phyloP scores from a whole-genome alignment of 1,284 basidiomycete genomes.

The Moesziomyces sp. region DNA sequence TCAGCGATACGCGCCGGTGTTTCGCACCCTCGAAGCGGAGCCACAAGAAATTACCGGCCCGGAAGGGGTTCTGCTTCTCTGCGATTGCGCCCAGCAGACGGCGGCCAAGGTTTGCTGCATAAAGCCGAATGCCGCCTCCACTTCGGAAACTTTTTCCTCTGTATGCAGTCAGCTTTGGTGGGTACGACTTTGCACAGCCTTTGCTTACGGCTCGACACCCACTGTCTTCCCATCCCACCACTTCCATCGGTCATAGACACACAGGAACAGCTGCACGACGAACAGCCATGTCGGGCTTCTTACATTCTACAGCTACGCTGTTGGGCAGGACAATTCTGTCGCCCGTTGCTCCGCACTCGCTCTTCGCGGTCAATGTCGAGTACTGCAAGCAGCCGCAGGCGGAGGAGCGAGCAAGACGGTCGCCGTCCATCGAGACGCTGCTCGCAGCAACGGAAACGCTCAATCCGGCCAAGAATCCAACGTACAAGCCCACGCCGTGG shows the following conservation, averaged over 20 bases:
- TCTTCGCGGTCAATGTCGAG: constrained; percentile 50
- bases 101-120: too few relatives aligned
- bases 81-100: too few relatives aligned
- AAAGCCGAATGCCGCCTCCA: too few relatives aligned
- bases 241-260: too few relatives aligned
- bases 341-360: constrained; percentile 38
- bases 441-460: constrained; percentile 37
- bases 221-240: too few relatives aligned
- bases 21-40: too few relatives aligned
- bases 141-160: too few relatives aligned
- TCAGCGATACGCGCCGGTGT: neutral
- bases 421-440: constrained; percentile 30
- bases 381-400: constrained; percentile 27
- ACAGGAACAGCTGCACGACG: neutral
- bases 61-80: neutral
- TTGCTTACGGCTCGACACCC: too few relatives aligned
- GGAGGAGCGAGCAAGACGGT: neutral
- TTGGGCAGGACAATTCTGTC: constrained; percentile 37
- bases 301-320: constrained; percentile 36
- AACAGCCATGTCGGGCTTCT: constrained; percentile 28
- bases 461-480: constrained; percentile 28
- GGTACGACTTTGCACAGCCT: too few relatives aligned
- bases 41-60: too few relatives aligned
- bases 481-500: constrained; percentile 44
- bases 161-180: too few relatives aligned